Base-by-base conservation (phyloP, 305 asterid genomes). In the Fraxinus paxiana region DNA sequence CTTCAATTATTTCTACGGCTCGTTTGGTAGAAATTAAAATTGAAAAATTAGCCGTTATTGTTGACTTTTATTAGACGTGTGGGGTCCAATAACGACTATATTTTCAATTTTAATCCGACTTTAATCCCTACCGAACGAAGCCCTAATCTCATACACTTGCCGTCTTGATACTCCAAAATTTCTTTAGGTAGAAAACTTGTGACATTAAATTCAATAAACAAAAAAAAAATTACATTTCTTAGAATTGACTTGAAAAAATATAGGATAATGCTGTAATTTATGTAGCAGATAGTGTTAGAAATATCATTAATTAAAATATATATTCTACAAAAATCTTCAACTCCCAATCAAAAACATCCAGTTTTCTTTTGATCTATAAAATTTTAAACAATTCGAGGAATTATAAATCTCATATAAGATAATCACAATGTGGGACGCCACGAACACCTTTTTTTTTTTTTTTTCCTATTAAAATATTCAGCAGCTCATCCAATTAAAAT, bases 401-500 rank as follows among this genome's bases (percentile, higher is more conserved):
- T 41, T 41, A 41, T 41, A 41, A 41, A 41, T 41, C 5, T 41
- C 5, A 41, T 2, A 46, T 13, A 46, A 46, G 56, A 46, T 46
- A 15, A 46, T 13, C 59, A 13, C 59, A 46, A 13, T 13, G 56
- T 46, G 18, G 56, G 18, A 46, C 56, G 0, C 6, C 4, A 46
- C 59, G 15, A 4, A 46, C 59, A 46, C 17, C 51, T 8, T 9
- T 37, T 7, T 8, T 37, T 8, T 37, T 8, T 12, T 41, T 41
- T 38, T 9, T 12, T 43, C 13, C 43, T 46, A 20, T 2, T 61
- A 61, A 61, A 61, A 61, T 59, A 59, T 13, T 51, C 22, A 22
- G 15, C 33, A 22, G 31, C 13, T 22, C 31, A 69, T 41, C 87
- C 86, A 84, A 82, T 87, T 33, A 82, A 22, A n/a, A 75, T 43